Conservation (phyloP, 1,139 yeast species). For the Protomyces gravidus region DNA sequence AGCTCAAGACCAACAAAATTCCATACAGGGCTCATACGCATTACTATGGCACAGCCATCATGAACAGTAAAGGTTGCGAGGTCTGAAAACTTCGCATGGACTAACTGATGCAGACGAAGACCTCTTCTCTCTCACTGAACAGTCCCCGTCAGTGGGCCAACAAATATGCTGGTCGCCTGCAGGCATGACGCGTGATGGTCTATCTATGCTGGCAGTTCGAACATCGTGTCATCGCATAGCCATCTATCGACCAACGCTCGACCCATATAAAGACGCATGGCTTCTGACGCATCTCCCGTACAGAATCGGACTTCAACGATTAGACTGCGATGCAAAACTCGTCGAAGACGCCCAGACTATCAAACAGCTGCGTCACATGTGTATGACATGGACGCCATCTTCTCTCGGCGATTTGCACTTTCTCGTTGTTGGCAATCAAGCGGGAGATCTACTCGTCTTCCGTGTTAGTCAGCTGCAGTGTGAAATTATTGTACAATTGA, state of each 20-base stretch:
- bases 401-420: background rate
- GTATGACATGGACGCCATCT: background rate
- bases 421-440: background rate
- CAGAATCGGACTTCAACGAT: background rate
- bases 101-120: background rate
- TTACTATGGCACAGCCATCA: background rate
- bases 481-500: background rate
- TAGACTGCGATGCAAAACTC: background rate
- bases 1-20: background rate
- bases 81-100: no score
- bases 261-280: background rate
- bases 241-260: background rate
- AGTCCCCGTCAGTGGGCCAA: background rate
- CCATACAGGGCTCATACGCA: background rate
- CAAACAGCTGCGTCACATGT: background rate
- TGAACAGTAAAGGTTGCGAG: background rate
- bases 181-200: background rate
- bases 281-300: conserved; percentile 1
- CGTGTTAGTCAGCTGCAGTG: background rate
- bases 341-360: background rate
- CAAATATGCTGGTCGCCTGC: background rate
- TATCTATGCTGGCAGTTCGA: background rate
- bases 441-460: background rate
- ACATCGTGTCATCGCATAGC: background rate
- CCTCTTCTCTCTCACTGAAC: background rate